Conservation (phyloP, 2,329 filamentous ascomycete species). For the Gyromitra esculenta region DNA sequence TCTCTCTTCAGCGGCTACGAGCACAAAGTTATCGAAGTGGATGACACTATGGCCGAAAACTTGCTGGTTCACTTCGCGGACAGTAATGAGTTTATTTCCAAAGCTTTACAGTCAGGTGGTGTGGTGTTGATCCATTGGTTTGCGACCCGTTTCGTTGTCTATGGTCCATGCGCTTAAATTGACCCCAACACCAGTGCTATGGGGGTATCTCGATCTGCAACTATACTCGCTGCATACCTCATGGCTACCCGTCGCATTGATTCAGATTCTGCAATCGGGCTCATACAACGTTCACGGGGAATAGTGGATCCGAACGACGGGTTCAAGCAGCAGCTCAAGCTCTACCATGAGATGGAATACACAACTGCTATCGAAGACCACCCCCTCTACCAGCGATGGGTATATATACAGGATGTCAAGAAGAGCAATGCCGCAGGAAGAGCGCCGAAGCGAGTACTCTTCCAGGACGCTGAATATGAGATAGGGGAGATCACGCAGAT, state of each 20-base stretch:
- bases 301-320: conserved; percentile 89
- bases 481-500: conserved; percentile 60
- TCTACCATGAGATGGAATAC: conserved; percentile 89
- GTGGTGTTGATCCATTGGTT: conserved; percentile 75
- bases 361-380: conserved; percentile 74
- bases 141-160: conserved; percentile 59
- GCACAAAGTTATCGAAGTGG: conserved; percentile 82
- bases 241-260: conserved; percentile 70
- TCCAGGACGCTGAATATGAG: conserved; percentile 76
- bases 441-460: conserved; percentile 83
- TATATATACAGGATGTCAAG: conserved; percentile 73
- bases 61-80: conserved; percentile 80
- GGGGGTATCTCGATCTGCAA: conserved; percentile 92
- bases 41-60: conserved; percentile 91
- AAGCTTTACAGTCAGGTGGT: conserved; percentile 71
- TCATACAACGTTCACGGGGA: conserved; percentile 75
- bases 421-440: conserved; percentile 76
- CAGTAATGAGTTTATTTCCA: conserved; percentile 83
- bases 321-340: conserved; percentile 86
- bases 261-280: conserved; percentile 71
- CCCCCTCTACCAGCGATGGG: conserved; percentile 83
- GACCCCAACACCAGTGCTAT: conserved; percentile 74
- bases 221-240: conserved; percentile 83
- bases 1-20: conserved; percentile 70
- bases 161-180: conserved; percentile 3